Base-by-base conservation (phyloP, 2,329 filamentous ascomycete species). In the Aspergillus pseudonomiae region DNA sequence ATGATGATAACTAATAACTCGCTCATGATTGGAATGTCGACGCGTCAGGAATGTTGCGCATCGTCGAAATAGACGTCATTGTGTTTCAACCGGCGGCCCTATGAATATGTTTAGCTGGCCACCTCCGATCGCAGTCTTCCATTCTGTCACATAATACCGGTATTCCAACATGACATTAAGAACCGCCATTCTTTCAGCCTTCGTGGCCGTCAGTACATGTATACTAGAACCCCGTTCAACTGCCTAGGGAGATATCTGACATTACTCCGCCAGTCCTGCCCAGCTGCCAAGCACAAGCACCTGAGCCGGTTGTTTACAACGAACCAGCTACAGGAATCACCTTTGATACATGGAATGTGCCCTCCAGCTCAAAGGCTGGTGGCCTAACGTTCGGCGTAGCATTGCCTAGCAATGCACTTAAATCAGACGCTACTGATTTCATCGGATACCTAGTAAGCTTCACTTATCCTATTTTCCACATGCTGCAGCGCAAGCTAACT, bases 331-430 rank as follows among this genome's bases (percentile, higher is more conserved):
- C 48, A 12, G 50, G 36, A 7, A 60, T 60, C 19, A 53, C 19
- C 9, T 60, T 60, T 39, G 41, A 52, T 16, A 45, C 58, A 55
- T 60, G 58, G 58, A 60, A 36, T 12, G 21, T 60, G 5, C 26
- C 48, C 1, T 32, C 30, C 0, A 50, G 26, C 24, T 28, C 28
- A 5, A 55, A 55, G 7, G 16, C 39, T 4, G 61, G 56, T 28
- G 57, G 52, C 14, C 12, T 63, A 4, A 63, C 61, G 5, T 63
- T 63, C 34, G 61, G 61, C 41, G 56, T 63, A 32, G 50, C 57
- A 3, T 30, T 63, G 11, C 61, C 61, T 2, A 55, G 41, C 19
- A 41, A 50, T 16, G 61, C 57, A 4, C 30, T 63, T 11, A 28
- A 63, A 39, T 26, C 34, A 3, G 61, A 63, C 48, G 61, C 61